Conservation (phyloP, 345 rosid species). For the Brassica cretica region DNA sequence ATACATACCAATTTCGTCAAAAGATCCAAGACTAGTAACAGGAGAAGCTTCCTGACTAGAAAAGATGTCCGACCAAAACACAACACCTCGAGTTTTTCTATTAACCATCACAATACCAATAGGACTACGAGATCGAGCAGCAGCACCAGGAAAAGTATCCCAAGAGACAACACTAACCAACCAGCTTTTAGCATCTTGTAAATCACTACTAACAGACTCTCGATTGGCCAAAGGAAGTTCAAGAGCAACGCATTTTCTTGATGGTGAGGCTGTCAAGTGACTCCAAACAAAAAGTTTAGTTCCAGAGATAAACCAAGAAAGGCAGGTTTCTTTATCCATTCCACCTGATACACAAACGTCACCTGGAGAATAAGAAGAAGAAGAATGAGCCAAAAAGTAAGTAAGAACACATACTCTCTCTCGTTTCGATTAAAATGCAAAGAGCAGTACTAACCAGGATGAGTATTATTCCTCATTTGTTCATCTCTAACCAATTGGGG, state of each 20-base stretch:
- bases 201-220: conserved; percentile 31
- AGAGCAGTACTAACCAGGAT: conserved; percentile 55
- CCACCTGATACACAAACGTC: conserved; percentile 63
- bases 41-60: conserved; percentile 47
- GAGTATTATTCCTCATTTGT: conserved; percentile 46
- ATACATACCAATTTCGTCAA: conserved; percentile 46
- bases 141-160: conserved; percentile 44
- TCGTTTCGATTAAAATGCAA: neutral
- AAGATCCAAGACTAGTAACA: conserved; percentile 43
- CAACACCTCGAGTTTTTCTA: conserved; percentile 55
- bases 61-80: conserved; percentile 77
- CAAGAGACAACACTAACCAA: conserved; percentile 65
- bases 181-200: conserved; percentile 53
- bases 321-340: conserved; percentile 71
- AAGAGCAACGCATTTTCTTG: conserved; percentile 59
- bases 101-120: conserved; percentile 61
- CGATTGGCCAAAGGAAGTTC: conserved; percentile 52
- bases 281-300: conserved; percentile 75
- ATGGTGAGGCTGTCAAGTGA: conserved; percentile 52
- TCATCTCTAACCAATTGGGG: conserved; percentile 79
- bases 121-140: conserved; percentile 42
- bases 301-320: conserved; percentile 77
- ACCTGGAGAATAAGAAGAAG: conserved; percentile 45
- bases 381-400: conserved; percentile 9
- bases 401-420: conserved; percentile 20